phyloP scores from a whole-genome alignment of 2,329 filamentous ascomycete genomes.

The Monilinia fructigena region DNA sequence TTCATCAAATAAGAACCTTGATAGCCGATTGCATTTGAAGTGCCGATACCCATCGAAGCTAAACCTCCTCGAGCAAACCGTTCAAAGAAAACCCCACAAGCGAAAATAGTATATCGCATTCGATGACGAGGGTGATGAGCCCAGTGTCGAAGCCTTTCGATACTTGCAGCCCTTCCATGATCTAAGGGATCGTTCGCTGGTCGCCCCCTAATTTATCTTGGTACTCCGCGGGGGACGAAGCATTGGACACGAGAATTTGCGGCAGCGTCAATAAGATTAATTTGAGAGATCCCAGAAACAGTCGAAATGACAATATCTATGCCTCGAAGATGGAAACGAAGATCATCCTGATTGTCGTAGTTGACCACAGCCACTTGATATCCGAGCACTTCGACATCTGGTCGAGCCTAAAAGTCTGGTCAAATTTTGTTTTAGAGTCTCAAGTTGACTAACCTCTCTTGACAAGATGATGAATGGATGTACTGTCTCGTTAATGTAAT shows the following conservation, averaged over 20 bases:
- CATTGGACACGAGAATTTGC: slow-evolving; percentile 61
- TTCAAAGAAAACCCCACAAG: slow-evolving; percentile 75
- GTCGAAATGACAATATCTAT: slow-evolving; percentile 76
- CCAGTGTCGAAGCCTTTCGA: slow-evolving; percentile 56
- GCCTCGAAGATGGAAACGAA: slow-evolving; percentile 66
- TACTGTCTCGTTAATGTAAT: slow-evolving; percentile 60
- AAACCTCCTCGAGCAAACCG: slow-evolving; percentile 69
- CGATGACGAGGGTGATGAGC: slow-evolving; percentile 45
- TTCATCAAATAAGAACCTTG: slow-evolving; percentile 68
- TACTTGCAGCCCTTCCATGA: slow-evolving; percentile 56
- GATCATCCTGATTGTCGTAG: slow-evolving; percentile 57
- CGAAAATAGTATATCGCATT: slow-evolving; percentile 69
- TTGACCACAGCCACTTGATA: slow-evolving; percentile 70
- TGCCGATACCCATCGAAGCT: slow-evolving; percentile 56
- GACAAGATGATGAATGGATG: slow-evolving; percentile 72
- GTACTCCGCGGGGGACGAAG: slow-evolving; percentile 76
- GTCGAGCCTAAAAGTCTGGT: slow-evolving; percentile 39
- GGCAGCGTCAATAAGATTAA: slow-evolving; percentile 71
- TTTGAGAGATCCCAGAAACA: slow-evolving; percentile 62
- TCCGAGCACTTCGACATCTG: slow-evolving; percentile 41
- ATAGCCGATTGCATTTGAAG: slow-evolving; percentile 49
- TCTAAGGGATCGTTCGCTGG: slow-evolving; percentile 59
- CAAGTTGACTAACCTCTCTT: slow-evolving; percentile 51
- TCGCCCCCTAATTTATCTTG: slow-evolving; percentile 62
- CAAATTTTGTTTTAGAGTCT: not conserved